Percentiles rank a stretch among this genome's conserved stretches.
Conservation (phyloP, 495 filamentous ascomycete species). For the Xanthoparmelia taractica region DNA sequence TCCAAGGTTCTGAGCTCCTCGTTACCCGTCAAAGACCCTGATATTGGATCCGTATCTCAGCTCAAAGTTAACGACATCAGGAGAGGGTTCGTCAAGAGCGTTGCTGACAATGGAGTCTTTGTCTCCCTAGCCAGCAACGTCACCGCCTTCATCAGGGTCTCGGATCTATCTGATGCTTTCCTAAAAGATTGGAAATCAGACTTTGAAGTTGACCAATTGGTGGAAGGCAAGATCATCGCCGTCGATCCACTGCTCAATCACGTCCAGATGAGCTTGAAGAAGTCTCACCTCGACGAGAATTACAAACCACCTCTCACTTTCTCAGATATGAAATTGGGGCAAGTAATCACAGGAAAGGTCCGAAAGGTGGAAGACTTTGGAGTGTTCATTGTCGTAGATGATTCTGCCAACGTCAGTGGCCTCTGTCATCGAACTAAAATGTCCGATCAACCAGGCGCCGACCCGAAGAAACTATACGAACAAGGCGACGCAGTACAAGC, state of each 20-base stretch:
- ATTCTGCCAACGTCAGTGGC: conserved; percentile 77
- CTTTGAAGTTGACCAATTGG: conserved; percentile 78
- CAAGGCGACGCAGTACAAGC: conserved; percentile 90
- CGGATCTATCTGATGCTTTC: conserved; percentile 81
- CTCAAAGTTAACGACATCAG: conserved; percentile 72
- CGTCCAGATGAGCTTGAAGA: conserved; percentile 78
- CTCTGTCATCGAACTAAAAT: conserved; percentile 88
- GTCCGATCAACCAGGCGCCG: conserved; percentile 67
- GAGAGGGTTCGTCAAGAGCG: conserved; percentile 81
- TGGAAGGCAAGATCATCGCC: conserved; percentile 72
- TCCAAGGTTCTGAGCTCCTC: conserved; percentile 84
- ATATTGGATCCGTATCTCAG: conserved; percentile 60
- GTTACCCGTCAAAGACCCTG: conserved; percentile 70
- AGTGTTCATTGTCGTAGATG: conserved; percentile 84
- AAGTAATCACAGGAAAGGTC: conserved; percentile 78
- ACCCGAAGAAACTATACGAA: conserved; percentile 75
- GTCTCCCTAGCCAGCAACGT: conserved; percentile 69
- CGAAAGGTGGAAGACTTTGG: conserved; percentile 91
- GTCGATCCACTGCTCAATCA: conserved; percentile 58
- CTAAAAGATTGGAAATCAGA: conserved; percentile 93
- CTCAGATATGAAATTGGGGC: conserved; percentile 65
- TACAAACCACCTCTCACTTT: conserved; percentile 63
- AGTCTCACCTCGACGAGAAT: conserved; percentile 70
- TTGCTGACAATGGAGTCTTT: conserved; percentile 80
- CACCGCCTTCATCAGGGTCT: conserved; percentile 73